Base-by-base conservation (phyloP, 2,329 filamentous ascomycete species). In the Kalaharituber pfeilii region DNA sequence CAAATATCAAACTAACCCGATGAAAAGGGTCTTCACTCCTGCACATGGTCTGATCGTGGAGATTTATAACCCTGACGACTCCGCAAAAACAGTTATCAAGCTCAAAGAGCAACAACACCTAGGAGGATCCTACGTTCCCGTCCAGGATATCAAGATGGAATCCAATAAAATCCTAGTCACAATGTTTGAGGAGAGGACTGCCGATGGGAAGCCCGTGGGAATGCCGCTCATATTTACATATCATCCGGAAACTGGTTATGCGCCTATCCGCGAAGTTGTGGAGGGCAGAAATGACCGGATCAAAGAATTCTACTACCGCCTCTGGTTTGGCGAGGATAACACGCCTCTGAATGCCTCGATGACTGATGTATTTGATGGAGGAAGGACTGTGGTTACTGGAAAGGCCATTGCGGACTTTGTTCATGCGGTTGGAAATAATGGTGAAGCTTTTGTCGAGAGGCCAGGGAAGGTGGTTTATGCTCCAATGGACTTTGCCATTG, bases 281-380 rank as follows among this genome's bases (percentile, higher is more conserved):
- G 79, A 87, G 30, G 83, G 79, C 53, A 86, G 91, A 66, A 98
- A 98, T 67, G 89, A 98, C 67, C 84, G 86, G 60, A 96, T 98
- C 75, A 98, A 98, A 75, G 86, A 94, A 69, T 98, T 98, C 69
- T 98, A 98, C 76, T 98, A 94, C 80, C 81, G 82, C 63, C 82
- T 93, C 61, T 98, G 91, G 91, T 98, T 98, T 64, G 91, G 87
- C 42, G 77, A 88, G 57, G 88, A 94, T 65, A 70, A 76, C 44
- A 76, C 93, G 51, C 82, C 93, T 53, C 84, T 95, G 53, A 82
- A 95, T 64, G 82, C 84, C 15, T 75, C 85, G 30, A 84, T 94
- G 52, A 88, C 86, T 5, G 83, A 85, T 66, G 81, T 80, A 62
- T 98, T 98, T 66, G 86, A 91, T 62, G 91, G 91, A 66, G 91